Percentiles rank a stretch among this genome's conserved stretches.
Evolutionary conservation across 768 basidiomycete genomes (phyloP).

Genomic region (Amanita thiersii): DNA sequence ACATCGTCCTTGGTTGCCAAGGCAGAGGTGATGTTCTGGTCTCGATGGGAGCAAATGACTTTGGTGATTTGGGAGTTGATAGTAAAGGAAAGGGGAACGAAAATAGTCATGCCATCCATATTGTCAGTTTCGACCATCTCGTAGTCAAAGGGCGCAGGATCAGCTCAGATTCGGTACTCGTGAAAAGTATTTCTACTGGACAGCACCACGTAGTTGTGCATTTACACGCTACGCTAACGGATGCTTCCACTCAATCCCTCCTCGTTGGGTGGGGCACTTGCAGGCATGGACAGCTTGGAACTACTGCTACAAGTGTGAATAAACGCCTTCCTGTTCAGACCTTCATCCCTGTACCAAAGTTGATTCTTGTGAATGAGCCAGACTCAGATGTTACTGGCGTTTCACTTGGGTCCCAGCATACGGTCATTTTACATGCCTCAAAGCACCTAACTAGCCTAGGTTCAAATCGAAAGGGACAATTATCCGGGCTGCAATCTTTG

Average conservation of each 20-base stretch:
- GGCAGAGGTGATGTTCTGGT: constrained; percentile 46
- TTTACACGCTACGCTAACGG: constrained; percentile 20
- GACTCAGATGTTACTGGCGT: constrained; percentile 24
- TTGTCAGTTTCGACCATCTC: constrained; percentile 36
- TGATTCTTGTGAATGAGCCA: constrained; percentile 24
- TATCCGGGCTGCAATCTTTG: constrained; percentile 27
- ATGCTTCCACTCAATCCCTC: constrained; percentile 16
- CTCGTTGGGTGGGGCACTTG: constrained; percentile 78
- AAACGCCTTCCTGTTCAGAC: constrained; percentile 22
- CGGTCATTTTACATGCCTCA: constrained; percentile 47
- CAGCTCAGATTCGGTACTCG: constrained; percentile 15
- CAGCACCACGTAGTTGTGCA: constrained; percentile 64
- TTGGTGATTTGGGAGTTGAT: constrained; percentile 69
- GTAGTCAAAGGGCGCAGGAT: constrained; percentile 16
- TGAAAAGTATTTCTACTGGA: constrained; percentile 50
- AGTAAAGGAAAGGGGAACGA: constrained; percentile 13
- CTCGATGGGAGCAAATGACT: constrained; percentile 82
- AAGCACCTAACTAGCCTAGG: constrained; percentile 50
- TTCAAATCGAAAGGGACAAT: constrained; percentile 64
- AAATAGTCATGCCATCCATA: constrained; percentile 22
- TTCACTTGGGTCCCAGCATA: constrained; percentile 36
- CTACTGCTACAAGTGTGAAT: constrained; percentile 13
- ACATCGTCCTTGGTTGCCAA: constrained; percentile 46
- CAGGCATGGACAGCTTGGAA: constrained; percentile 80
- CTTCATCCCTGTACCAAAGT: constrained; percentile 15